Evolutionary conservation across 2,329 filamentous ascomycete species (phyloP), one percentile per base, ranked within the genome.

Genomic region (Xylariaceae sp.): DNA sequence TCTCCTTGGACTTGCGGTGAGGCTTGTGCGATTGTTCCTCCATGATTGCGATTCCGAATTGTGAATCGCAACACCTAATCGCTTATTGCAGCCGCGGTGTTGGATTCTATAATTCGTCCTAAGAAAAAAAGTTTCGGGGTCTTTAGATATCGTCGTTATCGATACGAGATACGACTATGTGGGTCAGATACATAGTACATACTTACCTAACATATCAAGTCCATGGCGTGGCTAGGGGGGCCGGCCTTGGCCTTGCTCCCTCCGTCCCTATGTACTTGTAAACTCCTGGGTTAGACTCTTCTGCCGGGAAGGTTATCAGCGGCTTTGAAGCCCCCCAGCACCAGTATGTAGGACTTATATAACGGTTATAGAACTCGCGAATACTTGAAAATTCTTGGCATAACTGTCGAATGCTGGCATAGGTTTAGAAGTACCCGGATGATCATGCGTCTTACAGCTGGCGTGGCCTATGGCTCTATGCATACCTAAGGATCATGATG

Each of bases 1-100:
- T 96, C 77, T 95, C 90, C 76, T 96, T 97, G 26, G 87, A 79
- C 70, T 90, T 87, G 69, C 93, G 84, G 80, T 98, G 93, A 68
- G 91, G 85, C 75, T 91, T 87, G 71, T 98, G 92, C 44, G 82
- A 75, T 78, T 97, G 93, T 60, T 91, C 84, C 72, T 93, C 89
- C 89, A 92, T 93, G 66, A 62, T 81, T 73, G 72, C 59, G 67
- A 58, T 20, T 50, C 54, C 20, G 46, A 47, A 21, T 48, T 52
- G 44, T 40, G 19, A 37, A 51, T 23, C 20, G 52, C 45, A 48
- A 56, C 14, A 52, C 29, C 48, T 20, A 53, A 44, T 44, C 48
- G 37, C n/a, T 9, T 16, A 16, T 45, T 40, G 41, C 14, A 44
- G 51, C 41, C 57, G 48, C 42, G 40, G 50, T 19, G 48, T 40